Evolutionary conservation across 371 early-diverging fungal species (phyloP), one percentile per base, ranked within the genome.

Genomic region (Syncephalis fuscata): DNA sequence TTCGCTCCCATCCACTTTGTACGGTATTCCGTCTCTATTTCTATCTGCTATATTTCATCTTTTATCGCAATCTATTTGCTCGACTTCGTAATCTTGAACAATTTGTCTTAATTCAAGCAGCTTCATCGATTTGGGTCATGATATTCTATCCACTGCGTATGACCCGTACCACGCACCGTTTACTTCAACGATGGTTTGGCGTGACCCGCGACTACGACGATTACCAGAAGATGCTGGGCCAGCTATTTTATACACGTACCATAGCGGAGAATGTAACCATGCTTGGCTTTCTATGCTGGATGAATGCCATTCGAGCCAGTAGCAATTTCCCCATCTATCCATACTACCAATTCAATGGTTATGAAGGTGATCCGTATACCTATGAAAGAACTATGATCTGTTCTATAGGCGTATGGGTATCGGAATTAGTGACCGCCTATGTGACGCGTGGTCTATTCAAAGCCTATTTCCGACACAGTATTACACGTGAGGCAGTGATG

Each of bases 181-280:
- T 54, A 1, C 56, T 73, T 23, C 69, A 70, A 10, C 64, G 64
- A 16, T 67, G 66, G 44, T 61, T 73, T 32, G 72, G 74, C 1
- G 60, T 69, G 42, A 64, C 68, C 15, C 59, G 63, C 50, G 64
- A 74, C 0, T 81, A 81, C 44, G 73, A 73, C 0, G 70, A 76
- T 43, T 79, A 82, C 55, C 64, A 64, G 44, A 70, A 73, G 20
- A 74, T 78, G 37, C 61, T 82, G 32, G 79, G 80, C 1, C 63
- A 79, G 3, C 68, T 76, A 0, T 74, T 83, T 47, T 83, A 78
- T 48, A 56, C 80, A 25, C 64, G 83, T 41, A 81, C 80, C 59
- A 57, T 76, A 36, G 82, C 83, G 7, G 83, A 83, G 57, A 81
- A 81, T 50, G 76, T 68, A 0, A 80, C 83, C n/a, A 79, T 83